Evolutionary conservation across 2,329 filamentous ascomycete species (phyloP).

Genomic region (Cercospora berteroae): DNA sequence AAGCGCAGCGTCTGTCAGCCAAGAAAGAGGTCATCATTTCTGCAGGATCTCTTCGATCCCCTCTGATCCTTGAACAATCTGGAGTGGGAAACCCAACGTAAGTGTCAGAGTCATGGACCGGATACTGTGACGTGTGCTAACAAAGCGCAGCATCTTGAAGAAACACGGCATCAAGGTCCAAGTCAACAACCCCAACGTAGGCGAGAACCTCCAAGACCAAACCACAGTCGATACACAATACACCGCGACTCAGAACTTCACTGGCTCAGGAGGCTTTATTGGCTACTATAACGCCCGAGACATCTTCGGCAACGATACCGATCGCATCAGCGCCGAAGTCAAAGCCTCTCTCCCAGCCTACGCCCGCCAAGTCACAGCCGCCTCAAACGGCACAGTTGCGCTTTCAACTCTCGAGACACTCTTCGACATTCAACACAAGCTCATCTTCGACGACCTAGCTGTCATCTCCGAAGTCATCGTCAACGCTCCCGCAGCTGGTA

Average conservation of each 20-base stretch:
- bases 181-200: constrained; percentile 34
- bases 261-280: constrained; percentile 19
- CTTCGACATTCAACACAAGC: constrained; percentile 20
- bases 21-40: constrained; percentile 56
- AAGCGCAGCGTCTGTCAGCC: constrained; percentile 2
- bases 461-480: constrained; percentile 15
- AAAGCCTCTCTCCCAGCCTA: constrained; percentile 12
- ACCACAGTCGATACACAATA: constrained; percentile 28
- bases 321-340: constrained; percentile 43
- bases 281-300: constrained; percentile 23
- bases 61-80: constrained; percentile 59
- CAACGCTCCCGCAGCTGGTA: constrained; percentile 9
- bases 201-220: constrained; percentile 34
- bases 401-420: constrained; percentile 13
- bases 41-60: constrained; percentile 57
- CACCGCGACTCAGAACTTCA: constrained; percentile 21
- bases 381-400: constrained; percentile 21
- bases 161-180: constrained; percentile 31
- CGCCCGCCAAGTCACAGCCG: constrained; percentile 39
- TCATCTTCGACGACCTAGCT: constrained; percentile 19
- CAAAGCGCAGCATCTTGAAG: constrained; percentile 41
- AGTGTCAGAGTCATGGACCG: not conserved
- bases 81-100: constrained; percentile 50
- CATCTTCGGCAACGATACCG: constrained; percentile 44
- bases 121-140: not conserved